Evolutionary conservation across 768 basidiomycete species (phyloP).

Genomic region (Candolleomyces aberdarensis): DNA sequence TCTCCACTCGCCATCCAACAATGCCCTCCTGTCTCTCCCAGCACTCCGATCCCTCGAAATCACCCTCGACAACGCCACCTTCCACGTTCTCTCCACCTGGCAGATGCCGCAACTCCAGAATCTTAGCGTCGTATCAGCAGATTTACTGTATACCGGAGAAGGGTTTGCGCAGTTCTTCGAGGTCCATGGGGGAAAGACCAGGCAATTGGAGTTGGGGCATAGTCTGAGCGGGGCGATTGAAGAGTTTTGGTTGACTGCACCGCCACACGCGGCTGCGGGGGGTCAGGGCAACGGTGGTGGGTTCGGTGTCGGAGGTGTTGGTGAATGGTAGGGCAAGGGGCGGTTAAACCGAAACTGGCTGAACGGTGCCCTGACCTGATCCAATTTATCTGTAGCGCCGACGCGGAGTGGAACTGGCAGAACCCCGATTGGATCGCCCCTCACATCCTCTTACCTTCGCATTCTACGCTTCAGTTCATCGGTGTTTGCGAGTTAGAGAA

Average conservation of each 20-base stretch:
- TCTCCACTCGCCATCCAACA: slow-evolving; percentile 21
- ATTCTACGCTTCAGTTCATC: slow-evolving; percentile 60
- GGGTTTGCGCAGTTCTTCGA: slow-evolving; percentile 68
- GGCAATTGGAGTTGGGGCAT: slow-evolving; percentile 71
- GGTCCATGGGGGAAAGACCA: slow-evolving; percentile 58
- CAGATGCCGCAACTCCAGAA: slow-evolving; percentile 59
- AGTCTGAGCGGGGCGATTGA: slow-evolving; percentile 57
- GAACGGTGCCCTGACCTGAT: slow-evolving; percentile 66
- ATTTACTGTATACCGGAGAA: slow-evolving; percentile 62
- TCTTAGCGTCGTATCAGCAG: slow-evolving; percentile 66
- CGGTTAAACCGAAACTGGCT: slow-evolving; percentile 33
- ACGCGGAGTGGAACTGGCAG: slow-evolving; percentile 82
- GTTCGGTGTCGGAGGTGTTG: slow-evolving; percentile 4
- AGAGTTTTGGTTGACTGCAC: slow-evolving; percentile 56
- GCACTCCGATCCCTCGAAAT: slow-evolving; percentile 66
- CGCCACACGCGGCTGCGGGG: background rate
- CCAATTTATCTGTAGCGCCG: slow-evolving; percentile 71
- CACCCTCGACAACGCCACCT: slow-evolving; percentile 69
- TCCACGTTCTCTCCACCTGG: slow-evolving; percentile 65
- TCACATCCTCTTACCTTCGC: slow-evolving; percentile 66
- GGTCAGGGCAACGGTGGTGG: no score
- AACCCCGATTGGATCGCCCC: slow-evolving; percentile 80
- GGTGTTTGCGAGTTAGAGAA: slow-evolving; percentile 71
- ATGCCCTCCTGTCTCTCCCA: slow-evolving; percentile 46
- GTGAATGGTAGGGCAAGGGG: slow-evolving; percentile 26